Conservation (phyloP, 2,329 filamentous ascomycete genomes). For the Xylaria sp. region DNA sequence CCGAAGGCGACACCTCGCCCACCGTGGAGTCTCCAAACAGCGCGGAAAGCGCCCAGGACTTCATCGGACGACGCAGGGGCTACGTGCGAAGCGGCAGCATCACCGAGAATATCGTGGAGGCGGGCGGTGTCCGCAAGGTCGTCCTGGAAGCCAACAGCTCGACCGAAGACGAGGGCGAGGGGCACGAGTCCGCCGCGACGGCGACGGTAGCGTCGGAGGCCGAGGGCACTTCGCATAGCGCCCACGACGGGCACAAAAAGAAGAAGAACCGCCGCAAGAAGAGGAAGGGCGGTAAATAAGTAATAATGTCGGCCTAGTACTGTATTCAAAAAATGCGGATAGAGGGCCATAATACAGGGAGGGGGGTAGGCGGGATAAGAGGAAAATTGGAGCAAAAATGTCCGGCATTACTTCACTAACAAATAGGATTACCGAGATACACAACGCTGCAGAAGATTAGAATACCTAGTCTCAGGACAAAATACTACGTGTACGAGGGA, state of each 20-base stretch:
- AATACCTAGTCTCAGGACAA: too few species aligned
- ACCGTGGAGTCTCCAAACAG: constrained; percentile 26
- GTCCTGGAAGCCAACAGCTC: constrained; percentile 68
- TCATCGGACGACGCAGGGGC: constrained; percentile 32
- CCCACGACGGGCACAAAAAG: constrained; percentile 17
- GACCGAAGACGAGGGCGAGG: constrained; percentile 39
- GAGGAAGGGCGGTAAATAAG: constrained; percentile 40
- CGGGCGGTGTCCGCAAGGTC: constrained; percentile 72
- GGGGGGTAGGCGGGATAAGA: too few species aligned
- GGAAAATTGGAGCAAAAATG: too few species aligned
- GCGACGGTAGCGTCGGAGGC: constrained; percentile 10
- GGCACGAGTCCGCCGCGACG: constrained; percentile 1
- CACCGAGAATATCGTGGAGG: constrained; percentile 73
- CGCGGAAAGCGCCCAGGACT: constrained; percentile 17
- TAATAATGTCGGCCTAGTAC: constrained; percentile 4
- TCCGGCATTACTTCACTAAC: too few species aligned
- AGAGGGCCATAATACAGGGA: not conserved
- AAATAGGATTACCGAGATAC: too few species aligned
- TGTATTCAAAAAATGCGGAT: not conserved
- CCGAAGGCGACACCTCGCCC: constrained; percentile 15
- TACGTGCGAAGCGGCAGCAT: constrained; percentile 72
- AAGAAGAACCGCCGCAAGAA: constrained; percentile 44
- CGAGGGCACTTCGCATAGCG: constrained; percentile 17
- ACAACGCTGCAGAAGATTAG: too few species aligned
- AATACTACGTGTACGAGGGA: too few species aligned